Evolutionary conservation across 2,329 filamentous ascomycete species (phyloP), one percentile per base, ranked within the genome.

Genomic region (Fusarium chuoi): DNA sequence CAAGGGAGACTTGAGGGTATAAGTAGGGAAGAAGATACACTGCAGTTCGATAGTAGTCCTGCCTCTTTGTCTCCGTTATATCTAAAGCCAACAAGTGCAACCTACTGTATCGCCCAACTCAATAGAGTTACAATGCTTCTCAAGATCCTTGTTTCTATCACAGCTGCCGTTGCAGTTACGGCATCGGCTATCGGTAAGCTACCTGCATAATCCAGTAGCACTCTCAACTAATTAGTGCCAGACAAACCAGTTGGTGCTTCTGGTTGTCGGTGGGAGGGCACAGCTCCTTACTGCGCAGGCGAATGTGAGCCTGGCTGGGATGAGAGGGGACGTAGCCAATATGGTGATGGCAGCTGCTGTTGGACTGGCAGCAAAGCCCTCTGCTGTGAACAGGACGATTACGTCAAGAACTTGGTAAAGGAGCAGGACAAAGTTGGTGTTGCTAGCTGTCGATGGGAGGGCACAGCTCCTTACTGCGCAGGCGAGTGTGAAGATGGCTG

Each of bases 281-380:
- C 35, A 6, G 35, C 35, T n/a, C 51, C 51, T 0, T 41, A 55
- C 15, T 55, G 51, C 5, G 14, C 2, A 17, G 51, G 51, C 7
- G 20, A 39, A 2, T 55, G 51, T 1, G 35, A 55, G 0, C 0
- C 51, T 10, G 24, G 51, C 11, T 41, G 35, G 35, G 17, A 0
- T 1, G 35, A 55, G 51, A 55, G 35, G 2, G 51, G 35, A 7
- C 51, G 35, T 1, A 55, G 51, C 7, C 51, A 41, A 41, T 55
- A 35, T 4, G 51, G 51, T 11, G 51, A 55, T 2, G 51, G 51
- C 1, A 28, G 6, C 11, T 55, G 51, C 24, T 55, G 51, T 6
- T 55, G 51, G 51, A 28, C 51, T 4, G 51, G 51, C 0, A 39
- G 24, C 11, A 54, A 54, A 17, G 51, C 51, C 11, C 51, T 54